phyloP scores from a whole-genome alignment of 345 rosid species.

The Dovyalis caffra region DNA sequence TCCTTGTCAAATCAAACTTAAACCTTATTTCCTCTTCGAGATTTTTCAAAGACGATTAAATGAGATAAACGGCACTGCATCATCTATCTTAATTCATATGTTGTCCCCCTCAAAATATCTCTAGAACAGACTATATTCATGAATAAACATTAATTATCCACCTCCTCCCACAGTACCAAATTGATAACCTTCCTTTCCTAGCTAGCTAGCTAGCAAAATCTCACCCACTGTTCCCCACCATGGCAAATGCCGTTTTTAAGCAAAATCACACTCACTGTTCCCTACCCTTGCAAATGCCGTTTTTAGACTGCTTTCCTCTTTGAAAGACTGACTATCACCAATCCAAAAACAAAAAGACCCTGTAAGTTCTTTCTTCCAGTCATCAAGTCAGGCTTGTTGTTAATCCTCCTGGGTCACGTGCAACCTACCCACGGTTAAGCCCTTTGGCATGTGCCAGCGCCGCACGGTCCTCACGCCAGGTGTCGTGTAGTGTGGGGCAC shows the following conservation, averaged over 20 bases:
- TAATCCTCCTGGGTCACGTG: conserved; percentile 28
- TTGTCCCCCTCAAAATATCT: background rate
- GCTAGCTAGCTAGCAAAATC: background rate
- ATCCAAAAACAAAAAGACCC: background rate
- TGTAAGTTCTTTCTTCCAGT: background rate
- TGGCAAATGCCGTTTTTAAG: background rate
- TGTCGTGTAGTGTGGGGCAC: conserved; percentile 26
- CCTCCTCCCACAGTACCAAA: background rate
- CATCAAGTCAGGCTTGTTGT: background rate
- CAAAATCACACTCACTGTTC: no score
- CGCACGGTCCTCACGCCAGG: conserved; percentile 28
- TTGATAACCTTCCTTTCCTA: background rate
- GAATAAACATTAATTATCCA: background rate
- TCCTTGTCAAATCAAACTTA: no score
- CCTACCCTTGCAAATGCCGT: background rate
- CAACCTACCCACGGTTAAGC: conserved; percentile 1
- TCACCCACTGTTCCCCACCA: background rate
- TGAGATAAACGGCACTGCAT: no score
- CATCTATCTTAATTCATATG: background rate
- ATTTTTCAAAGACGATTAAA: no score
- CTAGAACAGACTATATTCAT: background rate
- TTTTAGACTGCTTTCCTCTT: conserved; percentile 1
- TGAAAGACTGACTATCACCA: background rate
- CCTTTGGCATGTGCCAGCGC: conserved; percentile 33
- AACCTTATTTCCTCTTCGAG: no score